phyloP scores from a whole-genome alignment of 345 rosid genomes.

The Eucalyptus erythrocorys region DNA sequence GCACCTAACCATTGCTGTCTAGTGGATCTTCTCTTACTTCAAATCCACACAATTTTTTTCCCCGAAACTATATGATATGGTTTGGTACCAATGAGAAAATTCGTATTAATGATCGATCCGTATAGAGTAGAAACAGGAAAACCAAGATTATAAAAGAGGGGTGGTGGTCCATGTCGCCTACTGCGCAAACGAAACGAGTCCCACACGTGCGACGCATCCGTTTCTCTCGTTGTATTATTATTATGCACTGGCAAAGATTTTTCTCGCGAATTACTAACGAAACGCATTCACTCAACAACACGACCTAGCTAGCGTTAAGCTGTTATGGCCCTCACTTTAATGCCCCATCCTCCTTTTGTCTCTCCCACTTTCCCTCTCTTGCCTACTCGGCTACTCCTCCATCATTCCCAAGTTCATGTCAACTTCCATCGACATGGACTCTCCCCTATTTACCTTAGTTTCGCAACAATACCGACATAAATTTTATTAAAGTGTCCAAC shows the following conservation, averaged over 20 bases:
- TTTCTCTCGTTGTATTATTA: background rate
- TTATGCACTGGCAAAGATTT: background rate
- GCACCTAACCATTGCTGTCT: background rate
- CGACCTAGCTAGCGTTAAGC: background rate
- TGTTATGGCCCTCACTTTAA: background rate
- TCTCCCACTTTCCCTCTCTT: background rate
- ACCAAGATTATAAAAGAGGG: background rate
- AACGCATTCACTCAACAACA: background rate
- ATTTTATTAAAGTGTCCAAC: background rate
- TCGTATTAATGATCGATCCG: background rate
- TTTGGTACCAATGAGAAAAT: background rate
- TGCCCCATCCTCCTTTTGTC: background rate
- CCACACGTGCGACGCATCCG: background rate
- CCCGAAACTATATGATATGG: background rate
- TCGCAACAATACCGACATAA: background rate
- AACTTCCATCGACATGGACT: background rate
- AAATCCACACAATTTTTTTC: background rate
- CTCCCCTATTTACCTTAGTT: background rate
- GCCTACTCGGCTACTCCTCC: background rate
- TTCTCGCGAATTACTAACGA: background rate
- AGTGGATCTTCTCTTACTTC: background rate
- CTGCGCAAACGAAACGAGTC: background rate
- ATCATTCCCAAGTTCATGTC: background rate
- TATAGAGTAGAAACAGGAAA: background rate
- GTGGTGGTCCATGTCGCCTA: background rate